Conservation (phyloP, 805 yeast genomes). For the baker's yeast (Saccharomyces cerevisiae) region DNA sequence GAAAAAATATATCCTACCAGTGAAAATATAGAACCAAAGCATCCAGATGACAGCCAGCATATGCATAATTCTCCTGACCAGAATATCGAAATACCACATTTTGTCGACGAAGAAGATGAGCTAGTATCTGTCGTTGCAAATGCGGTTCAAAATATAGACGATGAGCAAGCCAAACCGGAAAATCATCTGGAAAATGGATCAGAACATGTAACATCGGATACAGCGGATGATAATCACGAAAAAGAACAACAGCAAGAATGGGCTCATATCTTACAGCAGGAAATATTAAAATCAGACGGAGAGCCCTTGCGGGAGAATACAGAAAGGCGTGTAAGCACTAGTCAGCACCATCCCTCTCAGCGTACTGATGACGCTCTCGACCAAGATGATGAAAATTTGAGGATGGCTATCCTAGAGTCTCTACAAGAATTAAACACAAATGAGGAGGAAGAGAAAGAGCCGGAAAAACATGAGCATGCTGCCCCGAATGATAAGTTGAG, state of each 20-base stretch:
- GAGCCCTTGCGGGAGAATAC: constrained; percentile 1
- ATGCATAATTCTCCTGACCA: constrained; percentile 3
- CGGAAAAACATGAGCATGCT: not conserved
- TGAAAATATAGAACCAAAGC: not conserved
- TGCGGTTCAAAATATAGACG: constrained; percentile 29
- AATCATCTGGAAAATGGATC: not conserved
- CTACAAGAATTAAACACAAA: constrained; percentile 17
- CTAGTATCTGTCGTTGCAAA: constrained; percentile 34
- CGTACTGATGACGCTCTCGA: constrained; percentile 15
- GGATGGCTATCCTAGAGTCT: constrained; percentile 28
- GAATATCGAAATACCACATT: constrained; percentile 17
- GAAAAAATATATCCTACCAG: not conserved
- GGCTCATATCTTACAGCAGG: constrained; percentile 27
- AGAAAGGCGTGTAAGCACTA: not conserved
- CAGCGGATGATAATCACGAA: not conserved
- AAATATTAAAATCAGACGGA: constrained; percentile 14
- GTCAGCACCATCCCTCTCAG: not conserved
- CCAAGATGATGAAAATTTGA: constrained; percentile 29
- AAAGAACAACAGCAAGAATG: constrained; percentile 19
- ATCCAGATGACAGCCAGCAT: not conserved
- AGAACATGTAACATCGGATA: not conserved
- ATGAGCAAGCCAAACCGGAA: not conserved
- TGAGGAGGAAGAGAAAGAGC: constrained; percentile 6
- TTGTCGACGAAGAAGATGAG: constrained; percentile 27
- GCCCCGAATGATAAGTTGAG: not conserved